Conservation (phyloP, 805 yeast species). For the Cyberlindnera euphorbiae region DNA sequence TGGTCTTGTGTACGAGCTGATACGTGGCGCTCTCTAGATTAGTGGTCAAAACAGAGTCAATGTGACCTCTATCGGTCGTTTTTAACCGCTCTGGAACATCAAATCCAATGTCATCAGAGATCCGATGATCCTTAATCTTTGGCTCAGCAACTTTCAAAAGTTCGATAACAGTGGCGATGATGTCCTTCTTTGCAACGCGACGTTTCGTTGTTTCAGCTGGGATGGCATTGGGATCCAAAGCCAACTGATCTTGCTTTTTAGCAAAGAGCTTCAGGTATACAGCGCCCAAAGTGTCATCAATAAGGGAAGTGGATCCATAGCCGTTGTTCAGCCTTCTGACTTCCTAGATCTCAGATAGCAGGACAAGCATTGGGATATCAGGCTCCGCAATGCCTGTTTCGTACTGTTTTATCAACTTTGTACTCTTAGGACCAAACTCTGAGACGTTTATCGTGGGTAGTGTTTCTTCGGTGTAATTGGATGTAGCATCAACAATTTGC, state of each 20-base stretch:
- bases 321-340: constrained; percentile 73
- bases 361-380: constrained; percentile 37
- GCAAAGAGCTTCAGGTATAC: constrained; percentile 49
- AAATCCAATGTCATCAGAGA: constrained; percentile 10
- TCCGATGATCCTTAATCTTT: constrained; percentile 8
- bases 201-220: constrained; percentile 27
- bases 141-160: constrained; percentile 18
- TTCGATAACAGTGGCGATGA: constrained; percentile 31
- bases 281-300: constrained; percentile 69
- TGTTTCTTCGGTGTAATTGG: constrained; percentile 46
- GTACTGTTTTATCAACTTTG: constrained; percentile 28
- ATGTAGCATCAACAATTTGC: constrained; percentile 37
- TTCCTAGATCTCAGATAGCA: constrained; percentile 49
- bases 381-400: too few relatives aligned
- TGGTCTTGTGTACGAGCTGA: too few relatives aligned
- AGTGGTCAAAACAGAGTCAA: too few relatives aligned
- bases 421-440: constrained; percentile 37
- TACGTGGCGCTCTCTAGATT: too few relatives aligned
- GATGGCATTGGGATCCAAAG: background rate
- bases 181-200: constrained; percentile 46
- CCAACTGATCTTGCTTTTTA: constrained; percentile 2
- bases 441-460: constrained; percentile 41
- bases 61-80: background rate
- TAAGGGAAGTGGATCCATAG: constrained; percentile 67
- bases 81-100: constrained; percentile 2